Base-by-base conservation (phyloP, 2,329 filamentous ascomycete species). In the Aspergillus uvarum region DNA sequence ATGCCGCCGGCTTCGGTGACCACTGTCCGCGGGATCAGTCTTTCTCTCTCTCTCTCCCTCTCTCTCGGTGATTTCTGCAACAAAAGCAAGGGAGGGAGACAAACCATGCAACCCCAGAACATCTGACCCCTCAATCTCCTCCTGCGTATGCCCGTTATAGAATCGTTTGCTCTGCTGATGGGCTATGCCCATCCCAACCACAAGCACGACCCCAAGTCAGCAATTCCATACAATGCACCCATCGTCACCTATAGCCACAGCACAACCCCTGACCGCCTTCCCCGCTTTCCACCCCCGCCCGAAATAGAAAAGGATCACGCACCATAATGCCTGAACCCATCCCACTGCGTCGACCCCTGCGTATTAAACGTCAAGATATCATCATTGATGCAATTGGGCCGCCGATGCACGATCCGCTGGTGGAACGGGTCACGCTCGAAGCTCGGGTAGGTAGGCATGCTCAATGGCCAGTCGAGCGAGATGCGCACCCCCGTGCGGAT, bases 401-500 rank as follows among this genome's bases (percentile, higher is more conserved):
- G 44, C n/a, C 51, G 48, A 26, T 59, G 29, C 12, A 59, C 38
- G 4, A 59, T 8, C 19, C 35, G n/a, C 16, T 51, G 51, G 8
- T 47, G 19, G 10, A 59, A 51, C 12, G 31, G n/a, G n/a, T 52
- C 31, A 10, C 50, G 50, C 1, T 19, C 26, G 12, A 52, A 42
- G 50, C n/a, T 38, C 12, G 50, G 50, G 35, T 52, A 52, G 7
- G 50, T 35, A 2, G 50, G 31, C n/a, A 35, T 35, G 31, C 31
- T 38, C 5, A 58, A 16, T 19, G 56, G 38, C 35, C 49, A 51
- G 44, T 58, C 31, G 11, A 70, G 65, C 3, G 66, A 68, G 4
- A 72, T 66, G 29, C 69, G 68, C 26, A 66, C 54, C 0, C 69
- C 69, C 1, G 67, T 67, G 26, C 70, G 70, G 62, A 83, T 82